Percentiles rank a stretch among this genome's conserved stretches.
Evolutionary conservation across 2,329 filamentous ascomycete genomes (phyloP).

Genomic region (Tympanopsis confertula): DNA sequence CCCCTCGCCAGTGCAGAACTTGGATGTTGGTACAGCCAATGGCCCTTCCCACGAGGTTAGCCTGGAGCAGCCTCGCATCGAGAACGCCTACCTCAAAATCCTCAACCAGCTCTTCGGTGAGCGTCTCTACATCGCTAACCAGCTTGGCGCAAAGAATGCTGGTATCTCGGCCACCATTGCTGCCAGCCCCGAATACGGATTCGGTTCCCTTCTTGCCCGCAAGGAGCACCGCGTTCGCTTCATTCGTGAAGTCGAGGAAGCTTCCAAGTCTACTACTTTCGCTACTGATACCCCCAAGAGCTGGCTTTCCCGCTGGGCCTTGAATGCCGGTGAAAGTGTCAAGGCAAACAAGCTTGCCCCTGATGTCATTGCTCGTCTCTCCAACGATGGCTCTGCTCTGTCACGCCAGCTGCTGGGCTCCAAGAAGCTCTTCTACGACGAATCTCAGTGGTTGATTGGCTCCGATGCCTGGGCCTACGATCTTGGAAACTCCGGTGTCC

Average conservation of each 20-base stretch:
- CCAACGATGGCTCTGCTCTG: constrained; percentile 68
- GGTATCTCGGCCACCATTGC: constrained; percentile 71
- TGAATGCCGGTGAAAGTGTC: constrained; percentile 59
- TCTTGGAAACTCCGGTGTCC: constrained; percentile 92
- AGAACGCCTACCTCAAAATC: constrained; percentile 95
- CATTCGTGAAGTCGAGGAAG: constrained; percentile 66
- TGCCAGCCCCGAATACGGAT: constrained; percentile 84
- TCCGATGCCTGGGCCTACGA: constrained; percentile 98
- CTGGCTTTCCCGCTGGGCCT: constrained; percentile 74
- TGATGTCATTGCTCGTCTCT: constrained; percentile 69
- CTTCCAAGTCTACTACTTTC: constrained; percentile 66
- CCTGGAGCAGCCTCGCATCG: constrained; percentile 66
- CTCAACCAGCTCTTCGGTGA: constrained; percentile 82
- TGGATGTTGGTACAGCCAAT: constrained; percentile 67
- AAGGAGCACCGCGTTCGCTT: constrained; percentile 77
- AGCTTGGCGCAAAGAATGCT: constrained; percentile 64
- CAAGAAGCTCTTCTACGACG: constrained; percentile 78
- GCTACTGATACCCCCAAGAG: constrained; percentile 64
- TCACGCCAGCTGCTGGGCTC: constrained; percentile 62
- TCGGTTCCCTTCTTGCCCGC: constrained; percentile 83
- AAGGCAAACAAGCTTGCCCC: constrained; percentile 70
- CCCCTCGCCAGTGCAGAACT: constrained; percentile 76
- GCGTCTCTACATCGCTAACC: constrained; percentile 76
- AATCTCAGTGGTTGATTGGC: constrained; percentile 89
- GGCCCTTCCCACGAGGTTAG: constrained; percentile 35